phyloP scores from a whole-genome alignment of 202 grass and related monocot species.

The Brachypodium distachyon region DNA sequence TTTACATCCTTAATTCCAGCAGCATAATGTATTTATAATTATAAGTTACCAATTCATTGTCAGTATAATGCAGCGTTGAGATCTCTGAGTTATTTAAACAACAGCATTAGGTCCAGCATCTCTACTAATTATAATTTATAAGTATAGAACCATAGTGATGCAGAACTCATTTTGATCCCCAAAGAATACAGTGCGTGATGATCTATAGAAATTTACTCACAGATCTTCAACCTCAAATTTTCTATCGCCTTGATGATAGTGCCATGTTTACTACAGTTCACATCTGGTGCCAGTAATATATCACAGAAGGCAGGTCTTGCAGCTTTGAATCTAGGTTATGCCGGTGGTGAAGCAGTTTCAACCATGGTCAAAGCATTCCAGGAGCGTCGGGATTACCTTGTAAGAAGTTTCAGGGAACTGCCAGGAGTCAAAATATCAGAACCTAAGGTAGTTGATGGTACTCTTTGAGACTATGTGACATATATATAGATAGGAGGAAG shows the following conservation, averaged over 20 bases:
- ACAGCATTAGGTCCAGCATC: background rate
- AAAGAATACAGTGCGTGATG: background rate
- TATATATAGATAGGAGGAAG: background rate
- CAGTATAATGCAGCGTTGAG: background rate
- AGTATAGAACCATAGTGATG: background rate
- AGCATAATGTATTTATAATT: background rate
- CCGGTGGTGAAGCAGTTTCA: slow-evolving; percentile 78
- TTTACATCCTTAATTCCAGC: slow-evolving; percentile 2
- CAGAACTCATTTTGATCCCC: background rate
- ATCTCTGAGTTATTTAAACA: background rate
- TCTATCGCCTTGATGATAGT: background rate
- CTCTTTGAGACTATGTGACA: background rate
- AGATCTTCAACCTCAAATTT: background rate
- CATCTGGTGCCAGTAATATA: slow-evolving; percentile 88
- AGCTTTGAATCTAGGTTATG: slow-evolving; percentile 82
- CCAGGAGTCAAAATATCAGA: slow-evolving; percentile 79
- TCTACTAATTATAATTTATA: background rate
- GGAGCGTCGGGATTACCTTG: slow-evolving; percentile 79
- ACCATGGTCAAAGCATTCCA: slow-evolving; percentile 93
- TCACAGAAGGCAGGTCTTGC: slow-evolving; percentile 94
- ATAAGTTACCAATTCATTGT: background rate
- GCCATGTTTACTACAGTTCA: slow-evolving; percentile 43
- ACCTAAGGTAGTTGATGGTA: slow-evolving; percentile 44
- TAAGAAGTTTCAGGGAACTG: slow-evolving; percentile 66
- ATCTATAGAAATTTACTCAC: background rate